Evolutionary conservation across 257 asterid genomes (phyloP).

Genomic region (Linderniella brevidens): DNA sequence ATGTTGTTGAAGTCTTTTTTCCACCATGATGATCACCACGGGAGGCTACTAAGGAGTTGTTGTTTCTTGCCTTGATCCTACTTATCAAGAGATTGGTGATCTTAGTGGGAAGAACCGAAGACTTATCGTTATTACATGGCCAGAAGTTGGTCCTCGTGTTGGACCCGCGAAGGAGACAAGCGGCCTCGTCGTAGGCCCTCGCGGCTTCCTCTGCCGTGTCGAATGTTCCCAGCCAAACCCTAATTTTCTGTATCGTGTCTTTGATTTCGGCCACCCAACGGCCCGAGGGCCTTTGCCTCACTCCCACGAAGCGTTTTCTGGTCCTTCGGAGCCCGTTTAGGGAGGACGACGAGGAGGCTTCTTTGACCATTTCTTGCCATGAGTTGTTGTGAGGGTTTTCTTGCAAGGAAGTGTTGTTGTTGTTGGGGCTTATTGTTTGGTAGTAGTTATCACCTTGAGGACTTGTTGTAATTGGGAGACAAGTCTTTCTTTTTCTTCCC

Average conservation of each 20-base stretch:
- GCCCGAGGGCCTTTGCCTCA: slow-evolving; percentile 68
- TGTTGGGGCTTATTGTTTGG: background rate
- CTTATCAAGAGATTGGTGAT: slow-evolving; percentile 54
- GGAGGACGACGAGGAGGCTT: slow-evolving; percentile 28
- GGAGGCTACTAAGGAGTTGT: slow-evolving; percentile 17
- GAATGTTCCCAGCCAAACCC: slow-evolving; percentile 70
- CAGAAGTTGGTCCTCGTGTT: slow-evolving; percentile 76
- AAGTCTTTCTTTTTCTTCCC: slow-evolving; percentile 55
- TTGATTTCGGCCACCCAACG: slow-evolving; percentile 83
- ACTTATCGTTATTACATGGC: slow-evolving; percentile 19
- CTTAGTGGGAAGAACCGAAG: slow-evolving; percentile 54
- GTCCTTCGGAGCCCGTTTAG: slow-evolving; percentile 36
- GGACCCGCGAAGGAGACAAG: slow-evolving; percentile 84
- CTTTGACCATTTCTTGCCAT: slow-evolving; percentile 35
- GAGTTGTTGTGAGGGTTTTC: background rate
- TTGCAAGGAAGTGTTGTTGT: too few relatives aligned
- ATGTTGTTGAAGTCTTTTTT: too few relatives aligned
- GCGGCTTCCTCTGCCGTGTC: slow-evolving; percentile 83
- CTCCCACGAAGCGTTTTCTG: slow-evolving; percentile 56
- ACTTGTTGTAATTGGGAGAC: slow-evolving; percentile 1
- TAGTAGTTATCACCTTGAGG: too few relatives aligned
- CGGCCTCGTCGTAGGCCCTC: slow-evolving; percentile 68
- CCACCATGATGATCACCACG: too few relatives aligned
- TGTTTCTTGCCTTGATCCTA: slow-evolving; percentile 54
- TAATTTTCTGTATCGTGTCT: slow-evolving; percentile 60